Evolutionary conservation across 805 yeast species (phyloP), one percentile per base, ranked within the genome.

Genomic region (Ogataea nonfermentans): DNA sequence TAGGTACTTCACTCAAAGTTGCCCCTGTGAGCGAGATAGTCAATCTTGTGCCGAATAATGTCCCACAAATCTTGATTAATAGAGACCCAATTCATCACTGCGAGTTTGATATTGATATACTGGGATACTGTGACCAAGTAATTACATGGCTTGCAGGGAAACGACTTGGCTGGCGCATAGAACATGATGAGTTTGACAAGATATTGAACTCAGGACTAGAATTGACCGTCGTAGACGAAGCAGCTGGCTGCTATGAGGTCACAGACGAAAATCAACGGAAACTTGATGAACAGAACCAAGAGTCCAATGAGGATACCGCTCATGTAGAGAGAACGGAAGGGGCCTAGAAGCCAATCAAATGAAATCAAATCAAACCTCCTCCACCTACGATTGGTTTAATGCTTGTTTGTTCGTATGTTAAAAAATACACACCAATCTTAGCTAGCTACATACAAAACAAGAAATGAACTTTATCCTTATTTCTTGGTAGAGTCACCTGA

Each of bases 11-110:
- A 14, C 70, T 89, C 48, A 86, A 89, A 56, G 97, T 89, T 16
- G 88, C 95, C 0, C 97, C 97, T 0, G 96, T 90, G 4, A 79
- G 88, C 37, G 89, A 86, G 37, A 85, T 89, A 42, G 90, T 86
- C n/a, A 81, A 86, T 46, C 70, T 75, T 62, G 65, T 89, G 2
- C 79, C 82, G 0, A 71, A 72, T n/a, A 61, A 74, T n/a, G 79
- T 85, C 2, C 96, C 96, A 0, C 95, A 88, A 61, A 70, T 90
- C 4, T 68, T 85, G 41, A 83, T 89, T 47, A 85, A 87, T 56
- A 79, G 74, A 53, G 93, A 87, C 53, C 80, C 85, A 1, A 80
- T 86, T 13, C 70, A 68, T 25, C 95, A 85, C 53, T 74, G 81
- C 32, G 85, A 82, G 51, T 89, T 89, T 60, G 96, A 89, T 58